phyloP scores from a whole-genome alignment of 495 filamentous ascomycete species.

The Parachaetomium inaequale region DNA sequence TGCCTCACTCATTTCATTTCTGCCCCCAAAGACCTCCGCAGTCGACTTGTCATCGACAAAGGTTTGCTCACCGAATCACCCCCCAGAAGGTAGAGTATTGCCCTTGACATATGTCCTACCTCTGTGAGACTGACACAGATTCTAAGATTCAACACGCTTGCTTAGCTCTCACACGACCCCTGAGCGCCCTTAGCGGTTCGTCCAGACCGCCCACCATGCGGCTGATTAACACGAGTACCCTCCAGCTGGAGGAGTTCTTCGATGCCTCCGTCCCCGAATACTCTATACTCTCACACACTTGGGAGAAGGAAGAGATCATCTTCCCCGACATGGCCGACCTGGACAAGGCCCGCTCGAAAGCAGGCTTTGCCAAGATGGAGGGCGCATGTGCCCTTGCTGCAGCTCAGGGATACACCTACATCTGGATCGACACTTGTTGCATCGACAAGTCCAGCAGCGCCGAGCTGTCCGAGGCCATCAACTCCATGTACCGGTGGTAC shows the following conservation, averaged over 20 bases:
- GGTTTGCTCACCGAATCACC: too few relatives aligned
- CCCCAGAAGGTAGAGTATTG: too few relatives aligned
- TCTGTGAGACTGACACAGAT: too few relatives aligned
- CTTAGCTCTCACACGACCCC: too few relatives aligned
- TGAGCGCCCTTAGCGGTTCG: too few relatives aligned
- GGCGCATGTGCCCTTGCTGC: conserved; percentile 33
- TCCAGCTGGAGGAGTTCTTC: conserved; percentile 29
- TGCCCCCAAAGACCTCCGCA: too few relatives aligned
- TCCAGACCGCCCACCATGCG: conserved; percentile 21
- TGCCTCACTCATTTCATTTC: too few relatives aligned
- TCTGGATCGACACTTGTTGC: conserved; percentile 48
- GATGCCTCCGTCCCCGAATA: conserved; percentile 21
- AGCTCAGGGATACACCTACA: conserved; percentile 29
- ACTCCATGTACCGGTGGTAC: conserved; percentile 37
- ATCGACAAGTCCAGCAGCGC: conserved; percentile 47
- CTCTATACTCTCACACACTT: conserved; percentile 41
- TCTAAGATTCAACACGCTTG: too few relatives aligned
- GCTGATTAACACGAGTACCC: conserved; percentile 28
- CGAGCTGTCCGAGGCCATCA: conserved; percentile 36
- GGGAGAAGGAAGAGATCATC: conserved; percentile 34
- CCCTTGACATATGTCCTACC: too few relatives aligned
- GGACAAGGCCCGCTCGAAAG: neutral
- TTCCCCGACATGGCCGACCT: conserved; percentile 18
- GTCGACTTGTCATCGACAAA: too few relatives aligned
- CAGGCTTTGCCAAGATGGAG: conserved; percentile 31